Evolutionary conservation across 2,329 filamentous ascomycete species (phyloP).

Genomic region (Dactylonectria macrodidyma): DNA sequence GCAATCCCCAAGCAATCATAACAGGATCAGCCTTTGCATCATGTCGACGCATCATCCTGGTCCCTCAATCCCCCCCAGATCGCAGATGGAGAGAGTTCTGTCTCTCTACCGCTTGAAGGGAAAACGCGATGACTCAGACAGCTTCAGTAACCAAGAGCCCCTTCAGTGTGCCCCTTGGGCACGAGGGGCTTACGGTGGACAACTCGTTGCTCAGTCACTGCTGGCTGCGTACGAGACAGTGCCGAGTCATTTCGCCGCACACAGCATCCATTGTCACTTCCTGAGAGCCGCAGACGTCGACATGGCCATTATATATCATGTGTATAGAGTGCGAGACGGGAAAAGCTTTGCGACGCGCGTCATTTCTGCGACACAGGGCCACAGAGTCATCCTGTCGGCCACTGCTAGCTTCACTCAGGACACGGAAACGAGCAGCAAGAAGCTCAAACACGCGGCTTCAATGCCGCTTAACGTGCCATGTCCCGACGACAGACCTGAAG

Average conservation of each 20-base stretch:
- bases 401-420: not conserved
- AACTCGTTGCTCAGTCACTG: conserved; percentile 13
- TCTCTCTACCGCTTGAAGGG: not conserved
- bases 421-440: not conserved
- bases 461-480: not conserved
- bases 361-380: conserved; percentile 3
- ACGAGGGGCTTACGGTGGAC: conserved; percentile 16
- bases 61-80: not conserved
- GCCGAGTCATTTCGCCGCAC: not conserved
- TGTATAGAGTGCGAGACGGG: conserved; percentile 10
- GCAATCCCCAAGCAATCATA: too few species aligned
- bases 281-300: not conserved
- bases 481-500: not conserved
- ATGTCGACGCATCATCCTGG: too few species aligned
- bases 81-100: not conserved
- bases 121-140: not conserved
- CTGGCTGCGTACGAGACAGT: conserved; percentile 6
- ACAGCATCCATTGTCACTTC: conserved; percentile 19
- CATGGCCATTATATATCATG: not conserved
- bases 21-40: too few species aligned
- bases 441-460: not conserved
- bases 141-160: conserved; percentile 7
- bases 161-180: conserved; percentile 11
- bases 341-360: not conserved
- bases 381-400: not conserved